phyloP scores from a whole-genome alignment of 2,329 filamentous ascomycete genomes.

The Phialocephala subalpina region DNA sequence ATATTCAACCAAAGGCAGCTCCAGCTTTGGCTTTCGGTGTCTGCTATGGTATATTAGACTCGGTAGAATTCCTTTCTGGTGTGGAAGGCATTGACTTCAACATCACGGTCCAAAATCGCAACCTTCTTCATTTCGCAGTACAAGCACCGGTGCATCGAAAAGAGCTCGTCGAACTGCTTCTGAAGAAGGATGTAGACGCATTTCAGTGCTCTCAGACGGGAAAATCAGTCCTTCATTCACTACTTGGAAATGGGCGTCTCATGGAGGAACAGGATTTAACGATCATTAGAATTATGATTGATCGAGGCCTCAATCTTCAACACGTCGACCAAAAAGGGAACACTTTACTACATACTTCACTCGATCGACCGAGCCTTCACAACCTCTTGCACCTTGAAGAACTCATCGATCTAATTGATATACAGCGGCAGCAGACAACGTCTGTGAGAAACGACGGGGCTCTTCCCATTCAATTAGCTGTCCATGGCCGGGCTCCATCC shows the following conservation, averaged over 20 bases:
- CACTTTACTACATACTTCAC: conserved; percentile 14
- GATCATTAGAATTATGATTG: conserved; percentile 8
- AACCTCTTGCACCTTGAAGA: background rate
- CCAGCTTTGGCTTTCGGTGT: conserved; percentile 14
- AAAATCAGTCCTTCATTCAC: conserved; percentile 12
- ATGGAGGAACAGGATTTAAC: conserved; percentile 8
- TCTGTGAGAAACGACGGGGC: background rate
- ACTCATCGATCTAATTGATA: background rate
- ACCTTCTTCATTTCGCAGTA: conserved; percentile 19
- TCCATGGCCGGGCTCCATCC: conserved; percentile 5
- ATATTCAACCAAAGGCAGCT: background rate
- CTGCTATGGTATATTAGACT: conserved; percentile 7
- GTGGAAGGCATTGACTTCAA: conserved; percentile 13
- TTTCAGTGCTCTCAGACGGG: conserved; percentile 2
- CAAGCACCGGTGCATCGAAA: conserved; percentile 6
- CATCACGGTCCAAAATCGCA: conserved; percentile 2
- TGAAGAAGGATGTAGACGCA: conserved; percentile 9
- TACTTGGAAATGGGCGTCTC: conserved; percentile 7
- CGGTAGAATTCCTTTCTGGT: conserved; percentile 10
- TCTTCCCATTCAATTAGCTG: conserved; percentile 19
- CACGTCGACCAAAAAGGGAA: conserved; percentile 13
- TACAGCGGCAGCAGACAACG: background rate
- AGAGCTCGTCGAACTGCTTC: conserved; percentile 7
- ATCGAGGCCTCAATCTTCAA: conserved; percentile 10
- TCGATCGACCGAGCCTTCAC: background rate